phyloP scores from a whole-genome alignment of 495 filamentous ascomycete species.

The Oidiodendron maius region DNA sequence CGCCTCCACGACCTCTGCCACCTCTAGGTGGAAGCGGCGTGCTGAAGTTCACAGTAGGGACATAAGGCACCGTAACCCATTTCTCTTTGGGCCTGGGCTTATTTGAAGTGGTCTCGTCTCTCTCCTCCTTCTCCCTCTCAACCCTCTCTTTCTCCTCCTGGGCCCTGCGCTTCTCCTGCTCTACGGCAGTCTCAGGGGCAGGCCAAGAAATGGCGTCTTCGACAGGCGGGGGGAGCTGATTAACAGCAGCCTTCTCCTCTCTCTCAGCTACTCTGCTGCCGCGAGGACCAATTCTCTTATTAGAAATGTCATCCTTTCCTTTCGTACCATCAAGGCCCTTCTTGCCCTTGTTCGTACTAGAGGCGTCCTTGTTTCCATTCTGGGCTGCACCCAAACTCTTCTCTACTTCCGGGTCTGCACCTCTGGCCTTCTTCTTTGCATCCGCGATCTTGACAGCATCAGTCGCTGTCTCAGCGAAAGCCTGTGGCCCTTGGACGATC shows the following conservation, averaged over 20 bases:
- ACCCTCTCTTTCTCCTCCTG: slow-evolving; percentile 61
- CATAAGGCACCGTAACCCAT: slow-evolving; percentile 67
- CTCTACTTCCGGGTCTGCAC: slow-evolving; percentile 17
- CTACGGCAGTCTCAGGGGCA: slow-evolving; percentile 74
- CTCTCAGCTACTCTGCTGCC: slow-evolving; percentile 42
- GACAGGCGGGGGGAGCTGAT: slow-evolving; percentile 50
- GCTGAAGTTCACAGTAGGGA: slow-evolving; percentile 74
- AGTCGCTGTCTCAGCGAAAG: background rate
- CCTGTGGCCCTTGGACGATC: slow-evolving; percentile 5
- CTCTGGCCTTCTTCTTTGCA: slow-evolving; percentile 24
- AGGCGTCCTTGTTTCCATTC: slow-evolving; percentile 13
- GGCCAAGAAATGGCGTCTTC: slow-evolving; percentile 81
- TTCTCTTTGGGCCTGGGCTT: slow-evolving; percentile 61
- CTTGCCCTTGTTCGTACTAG: slow-evolving; percentile 36
- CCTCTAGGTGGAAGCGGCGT: slow-evolving; percentile 65
- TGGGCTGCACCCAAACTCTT: slow-evolving; percentile 13
- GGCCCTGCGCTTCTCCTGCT: slow-evolving; percentile 63
- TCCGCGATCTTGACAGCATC: slow-evolving; percentile 11
- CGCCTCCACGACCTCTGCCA: slow-evolving; percentile 52
- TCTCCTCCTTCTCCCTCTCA: slow-evolving; percentile 46
- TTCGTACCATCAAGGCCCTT: slow-evolving; percentile 45
- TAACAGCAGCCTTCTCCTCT: slow-evolving; percentile 34
- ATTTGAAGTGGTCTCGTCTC: slow-evolving; percentile 45
- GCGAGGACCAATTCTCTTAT: slow-evolving; percentile 38
- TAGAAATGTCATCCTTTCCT: slow-evolving; percentile 29